A percentile compares a stretch with the other conserved stretches of the same genome.
phyloP scores from a whole-genome alignment of 768 basidiomycete genomes.

The Mycena capillaripes region DNA sequence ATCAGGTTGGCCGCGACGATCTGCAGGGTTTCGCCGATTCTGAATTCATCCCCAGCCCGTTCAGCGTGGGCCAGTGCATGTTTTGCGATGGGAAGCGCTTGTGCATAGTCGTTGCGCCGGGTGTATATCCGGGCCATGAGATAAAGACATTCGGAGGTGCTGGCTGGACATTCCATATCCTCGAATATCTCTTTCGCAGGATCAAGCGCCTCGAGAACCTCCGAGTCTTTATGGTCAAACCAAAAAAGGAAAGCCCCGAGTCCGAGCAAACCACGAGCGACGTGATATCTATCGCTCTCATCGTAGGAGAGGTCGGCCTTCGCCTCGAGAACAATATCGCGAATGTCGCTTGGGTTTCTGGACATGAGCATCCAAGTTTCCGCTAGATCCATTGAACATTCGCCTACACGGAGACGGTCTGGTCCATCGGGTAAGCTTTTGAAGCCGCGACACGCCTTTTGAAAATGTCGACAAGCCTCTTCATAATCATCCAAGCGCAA shows the following conservation, averaged over 20 bases:
- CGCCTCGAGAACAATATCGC: not conserved
- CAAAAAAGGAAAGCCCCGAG: conserved; percentile 6
- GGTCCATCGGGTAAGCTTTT: not conserved
- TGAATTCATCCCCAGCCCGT: not conserved
- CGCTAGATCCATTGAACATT: conserved; percentile 11
- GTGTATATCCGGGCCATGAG: conserved; percentile 7
- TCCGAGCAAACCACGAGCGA: conserved; percentile 16
- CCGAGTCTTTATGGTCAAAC: not conserved
- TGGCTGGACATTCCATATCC: conserved; percentile 16
- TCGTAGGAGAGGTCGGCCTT: not conserved
- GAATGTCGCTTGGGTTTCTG: not conserved
- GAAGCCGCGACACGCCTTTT: conserved; percentile 1
- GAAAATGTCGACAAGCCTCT: not conserved
- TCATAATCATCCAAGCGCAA: conserved; percentile 2
- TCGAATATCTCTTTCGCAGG: conserved; percentile 25
- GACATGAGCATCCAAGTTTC: conserved; percentile 5
- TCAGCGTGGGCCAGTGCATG: not conserved
- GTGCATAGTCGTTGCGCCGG: not conserved
- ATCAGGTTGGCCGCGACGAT: not conserved
- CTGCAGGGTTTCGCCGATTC: not conserved
- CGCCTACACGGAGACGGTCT: conserved; percentile 2
- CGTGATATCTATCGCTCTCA: not conserved
- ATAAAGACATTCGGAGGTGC: conserved; percentile 28
- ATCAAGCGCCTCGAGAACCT: conserved; percentile 12
- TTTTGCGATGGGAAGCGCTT: conserved; percentile 12